Conservation (phyloP, 164 flowering plant genomes). For the Kalanchoe fedtschenkoi region DNA sequence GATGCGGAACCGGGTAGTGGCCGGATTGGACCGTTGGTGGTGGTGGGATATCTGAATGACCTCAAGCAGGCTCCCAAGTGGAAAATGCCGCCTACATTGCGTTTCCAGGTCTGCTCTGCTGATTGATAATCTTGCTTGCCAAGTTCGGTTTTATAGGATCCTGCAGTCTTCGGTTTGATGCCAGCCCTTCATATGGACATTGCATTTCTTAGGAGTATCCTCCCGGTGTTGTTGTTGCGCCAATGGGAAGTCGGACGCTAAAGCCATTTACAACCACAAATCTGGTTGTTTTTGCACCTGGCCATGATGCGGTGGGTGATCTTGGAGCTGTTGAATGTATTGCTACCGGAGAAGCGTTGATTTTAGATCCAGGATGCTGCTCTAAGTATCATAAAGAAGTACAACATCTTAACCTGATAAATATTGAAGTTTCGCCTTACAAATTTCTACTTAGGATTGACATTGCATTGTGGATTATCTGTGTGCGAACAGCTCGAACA, state of each 20-base stretch:
- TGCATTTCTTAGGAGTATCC: constrained; percentile 95
- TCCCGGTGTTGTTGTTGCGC: constrained; percentile 64
- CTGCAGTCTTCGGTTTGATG: no score
- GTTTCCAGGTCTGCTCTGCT: constrained; percentile 44
- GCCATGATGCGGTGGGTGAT: constrained; percentile 11
- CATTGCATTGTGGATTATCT: background rate
- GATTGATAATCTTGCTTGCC: background rate
- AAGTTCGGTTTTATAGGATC: background rate
- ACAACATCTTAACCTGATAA: constrained; percentile 4
- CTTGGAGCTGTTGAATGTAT: constrained; percentile 17
- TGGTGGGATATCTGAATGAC: constrained; percentile 46
- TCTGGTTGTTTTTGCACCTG: constrained; percentile 64
- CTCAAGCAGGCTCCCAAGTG: constrained; percentile 19
- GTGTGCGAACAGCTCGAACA: constrained; percentile 50
- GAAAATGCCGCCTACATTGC: constrained; percentile 32
- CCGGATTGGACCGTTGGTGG: constrained; percentile 68
- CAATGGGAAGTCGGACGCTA: constrained; percentile 75
- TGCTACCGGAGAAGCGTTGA: constrained; percentile 71
- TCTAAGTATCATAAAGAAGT: constrained; percentile 56
- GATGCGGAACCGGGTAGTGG: constrained; percentile 46
- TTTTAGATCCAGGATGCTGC: constrained; percentile 89
- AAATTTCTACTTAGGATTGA: background rate
- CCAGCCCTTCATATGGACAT: no score
- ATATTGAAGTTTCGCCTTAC: background rate
- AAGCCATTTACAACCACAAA: constrained; percentile 87